A percentile compares a stretch with the other conserved stretches of the same genome.
These are phyloP conservation scores for Podosphaera aphanis DNA, from an alignment of 2,329 filamentous ascomycete genomes.

Conservation along the genomic window DNA sequence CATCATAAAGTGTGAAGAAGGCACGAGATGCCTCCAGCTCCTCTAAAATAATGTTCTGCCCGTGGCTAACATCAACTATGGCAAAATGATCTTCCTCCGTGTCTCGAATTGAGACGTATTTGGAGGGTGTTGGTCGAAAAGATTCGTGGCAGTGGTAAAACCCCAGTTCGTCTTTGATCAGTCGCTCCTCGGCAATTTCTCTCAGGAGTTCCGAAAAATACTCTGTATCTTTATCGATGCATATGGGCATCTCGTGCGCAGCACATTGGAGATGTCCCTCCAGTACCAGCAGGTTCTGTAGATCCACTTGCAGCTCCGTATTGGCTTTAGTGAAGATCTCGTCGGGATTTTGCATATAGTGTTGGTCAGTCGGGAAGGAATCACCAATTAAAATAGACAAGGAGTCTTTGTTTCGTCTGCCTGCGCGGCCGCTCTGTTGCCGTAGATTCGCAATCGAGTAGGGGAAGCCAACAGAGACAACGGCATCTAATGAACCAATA, in stretches of 20 bases:
- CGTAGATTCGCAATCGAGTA: constrained; percentile 87
- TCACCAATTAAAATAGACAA: constrained; percentile 77
- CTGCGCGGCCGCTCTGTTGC: constrained; percentile 84
- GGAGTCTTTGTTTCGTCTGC: constrained; percentile 78
- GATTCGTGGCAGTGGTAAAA: constrained; percentile 80
- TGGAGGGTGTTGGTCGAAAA: constrained; percentile 66
- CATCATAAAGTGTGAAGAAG: constrained; percentile 88
- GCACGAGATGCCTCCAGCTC: constrained; percentile 92
- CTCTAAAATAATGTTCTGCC: constrained; percentile 66
- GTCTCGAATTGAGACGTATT: constrained; percentile 69
- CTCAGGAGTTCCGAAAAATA: constrained; percentile 62
- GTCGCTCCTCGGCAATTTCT: constrained; percentile 47
- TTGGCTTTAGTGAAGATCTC: constrained; percentile 87
- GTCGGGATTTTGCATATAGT: constrained; percentile 91
- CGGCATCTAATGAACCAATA: constrained; percentile 81
- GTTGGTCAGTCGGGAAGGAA: constrained; percentile 72
- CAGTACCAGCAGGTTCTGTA: constrained; percentile 73
- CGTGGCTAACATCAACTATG: constrained; percentile 68
- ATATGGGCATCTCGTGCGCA: constrained; percentile 81
- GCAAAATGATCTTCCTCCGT: constrained; percentile 84
- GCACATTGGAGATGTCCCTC: constrained; percentile 94
- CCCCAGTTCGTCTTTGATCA: constrained; percentile 50
- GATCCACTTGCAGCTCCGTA: constrained; percentile 67
- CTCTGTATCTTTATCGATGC: constrained; percentile 43
- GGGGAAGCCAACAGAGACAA: constrained; percentile 82